Evolutionary conservation across 495 filamentous ascomycete species (phyloP).

Genomic region (Neurospora hispaniola): DNA sequence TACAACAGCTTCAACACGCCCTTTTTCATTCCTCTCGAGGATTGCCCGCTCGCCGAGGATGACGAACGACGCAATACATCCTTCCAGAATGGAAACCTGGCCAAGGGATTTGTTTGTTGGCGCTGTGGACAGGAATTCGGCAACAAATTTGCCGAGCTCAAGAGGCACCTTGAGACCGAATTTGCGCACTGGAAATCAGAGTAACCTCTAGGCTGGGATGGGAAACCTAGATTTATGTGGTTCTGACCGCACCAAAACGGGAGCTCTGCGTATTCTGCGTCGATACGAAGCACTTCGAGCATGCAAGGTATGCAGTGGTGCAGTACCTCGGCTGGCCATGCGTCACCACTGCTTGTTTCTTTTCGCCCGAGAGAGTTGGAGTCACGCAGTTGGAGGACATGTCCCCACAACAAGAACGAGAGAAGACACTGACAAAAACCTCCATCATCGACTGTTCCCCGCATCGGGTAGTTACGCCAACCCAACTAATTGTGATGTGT

Average conservation of each 20-base stretch:
- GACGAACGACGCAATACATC: constrained; percentile 50
- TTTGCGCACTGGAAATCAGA: constrained; percentile 71
- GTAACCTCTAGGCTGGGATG: constrained; percentile 18
- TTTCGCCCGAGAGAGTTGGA: not conserved
- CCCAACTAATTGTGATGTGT: not conserved
- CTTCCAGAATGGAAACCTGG: constrained; percentile 40
- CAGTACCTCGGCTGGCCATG: not conserved
- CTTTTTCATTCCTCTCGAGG: constrained; percentile 76
- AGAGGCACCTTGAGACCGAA: constrained; percentile 70
- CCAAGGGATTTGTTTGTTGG: constrained; percentile 68
- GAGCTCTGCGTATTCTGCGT: not conserved
- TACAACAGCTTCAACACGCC: constrained; percentile 83
- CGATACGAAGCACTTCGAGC: not conserved
- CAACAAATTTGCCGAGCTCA: constrained; percentile 60
- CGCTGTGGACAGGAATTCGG: constrained; percentile 67
- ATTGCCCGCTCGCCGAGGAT: constrained; percentile 60
- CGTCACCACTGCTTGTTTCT: not conserved
- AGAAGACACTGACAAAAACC: not conserved
- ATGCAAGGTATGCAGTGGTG: not conserved
- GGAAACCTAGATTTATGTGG: not conserved
- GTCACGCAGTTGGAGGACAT: not conserved
- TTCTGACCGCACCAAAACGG: not conserved
- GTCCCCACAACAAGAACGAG: not conserved
- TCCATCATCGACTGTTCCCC: not conserved
- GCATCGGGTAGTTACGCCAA: not conserved